These are phyloP conservation scores for Vitis riparia DNA, from an alignment of 164 flowering plant species.

Conservation along the genomic window DNA sequence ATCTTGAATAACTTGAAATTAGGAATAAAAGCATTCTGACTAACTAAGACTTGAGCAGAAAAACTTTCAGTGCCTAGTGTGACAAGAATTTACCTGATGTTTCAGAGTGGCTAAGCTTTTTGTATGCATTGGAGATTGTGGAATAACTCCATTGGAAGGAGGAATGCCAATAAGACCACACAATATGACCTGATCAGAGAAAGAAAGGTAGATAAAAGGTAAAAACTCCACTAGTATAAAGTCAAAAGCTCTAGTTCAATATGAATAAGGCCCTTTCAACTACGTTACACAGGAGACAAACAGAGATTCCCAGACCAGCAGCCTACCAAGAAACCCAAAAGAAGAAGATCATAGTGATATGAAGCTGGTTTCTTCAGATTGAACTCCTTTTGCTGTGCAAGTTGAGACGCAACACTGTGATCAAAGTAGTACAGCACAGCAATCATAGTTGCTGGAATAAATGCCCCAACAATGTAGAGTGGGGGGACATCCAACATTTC, in stretches of 20 bases:
- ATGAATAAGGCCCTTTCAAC: neutral
- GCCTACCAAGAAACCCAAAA: constrained; percentile 85
- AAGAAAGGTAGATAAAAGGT: neutral
- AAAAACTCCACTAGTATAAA: neutral
- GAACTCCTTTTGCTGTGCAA: constrained; percentile 94
- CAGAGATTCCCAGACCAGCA: neutral
- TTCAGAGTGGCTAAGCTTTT: constrained; percentile 93
- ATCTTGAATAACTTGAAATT: neutral
- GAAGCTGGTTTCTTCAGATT: constrained; percentile 94
- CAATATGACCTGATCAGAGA: constrained; percentile 48
- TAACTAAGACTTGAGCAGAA: neutral
- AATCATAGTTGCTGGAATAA: constrained; percentile 99
- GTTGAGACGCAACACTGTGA: constrained; percentile 98
- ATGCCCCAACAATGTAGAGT: constrained; percentile 81
- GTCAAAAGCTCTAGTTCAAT: neutral
- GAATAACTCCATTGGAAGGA: constrained; percentile 96
- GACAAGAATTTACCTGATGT: constrained; percentile 62
- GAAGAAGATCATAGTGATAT: constrained; percentile 91
- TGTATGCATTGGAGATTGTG: constrained; percentile 99
- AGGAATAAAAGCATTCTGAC: neutral
- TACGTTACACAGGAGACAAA: neutral
- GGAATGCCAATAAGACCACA: constrained; percentile 97
- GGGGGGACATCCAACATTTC: constrained; percentile 91
- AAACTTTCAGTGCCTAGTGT: neutral
- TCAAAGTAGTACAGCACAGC: constrained; percentile 98